Conservation (phyloP, 805 yeast species). For the Teunomyces lycoperdinae region DNA sequence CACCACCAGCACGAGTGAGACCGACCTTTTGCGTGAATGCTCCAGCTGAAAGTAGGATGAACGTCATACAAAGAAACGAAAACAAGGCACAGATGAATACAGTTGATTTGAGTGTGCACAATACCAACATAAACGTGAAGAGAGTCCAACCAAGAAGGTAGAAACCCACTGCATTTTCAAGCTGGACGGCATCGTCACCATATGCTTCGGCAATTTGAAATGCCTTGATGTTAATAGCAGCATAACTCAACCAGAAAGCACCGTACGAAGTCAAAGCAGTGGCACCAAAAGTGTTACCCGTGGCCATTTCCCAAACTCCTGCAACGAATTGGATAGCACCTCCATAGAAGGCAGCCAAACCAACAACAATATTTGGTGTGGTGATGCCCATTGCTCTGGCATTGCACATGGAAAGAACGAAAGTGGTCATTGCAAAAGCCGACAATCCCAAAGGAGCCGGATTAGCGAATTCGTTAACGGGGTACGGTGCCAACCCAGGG, state of each 20-base stretch:
- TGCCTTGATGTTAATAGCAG: slow-evolving; percentile 55
- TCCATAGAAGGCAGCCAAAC: slow-evolving; percentile 66
- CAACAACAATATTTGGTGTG: slow-evolving; percentile 57
- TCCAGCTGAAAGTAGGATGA: slow-evolving; percentile 35
- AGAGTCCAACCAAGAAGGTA: slow-evolving; percentile 39
- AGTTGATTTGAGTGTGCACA: slow-evolving; percentile 38
- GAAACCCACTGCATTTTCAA: slow-evolving; percentile 33
- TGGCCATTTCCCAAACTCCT: slow-evolving; percentile 69
- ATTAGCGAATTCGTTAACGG: slow-evolving; percentile 40
- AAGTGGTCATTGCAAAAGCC: slow-evolving; percentile 68
- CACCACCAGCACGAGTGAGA: slow-evolving; percentile 39
- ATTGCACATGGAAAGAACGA: slow-evolving; percentile 61
- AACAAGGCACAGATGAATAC: slow-evolving; percentile 34
- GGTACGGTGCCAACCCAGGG: slow-evolving; percentile 21
- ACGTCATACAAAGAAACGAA: slow-evolving; percentile 29
- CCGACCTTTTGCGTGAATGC: slow-evolving; percentile 24
- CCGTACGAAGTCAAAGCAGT: slow-evolving; percentile 59
- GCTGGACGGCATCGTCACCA: slow-evolving; percentile 27
- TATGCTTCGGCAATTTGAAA: slow-evolving; percentile 62
- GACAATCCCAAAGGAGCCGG: slow-evolving; percentile 77
- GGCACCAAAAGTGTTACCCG: slow-evolving; percentile 74
- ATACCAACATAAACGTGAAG: slow-evolving; percentile 36
- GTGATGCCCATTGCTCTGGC: slow-evolving; percentile 65
- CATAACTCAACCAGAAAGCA: slow-evolving; percentile 68
- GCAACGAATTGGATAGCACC: slow-evolving; percentile 70